Percentiles rank a stretch among this genome's conserved stretches.
Evolutionary conservation across 2,329 filamentous ascomycete species (phyloP).

Genomic region (Monosporascus cannonballus): DNA sequence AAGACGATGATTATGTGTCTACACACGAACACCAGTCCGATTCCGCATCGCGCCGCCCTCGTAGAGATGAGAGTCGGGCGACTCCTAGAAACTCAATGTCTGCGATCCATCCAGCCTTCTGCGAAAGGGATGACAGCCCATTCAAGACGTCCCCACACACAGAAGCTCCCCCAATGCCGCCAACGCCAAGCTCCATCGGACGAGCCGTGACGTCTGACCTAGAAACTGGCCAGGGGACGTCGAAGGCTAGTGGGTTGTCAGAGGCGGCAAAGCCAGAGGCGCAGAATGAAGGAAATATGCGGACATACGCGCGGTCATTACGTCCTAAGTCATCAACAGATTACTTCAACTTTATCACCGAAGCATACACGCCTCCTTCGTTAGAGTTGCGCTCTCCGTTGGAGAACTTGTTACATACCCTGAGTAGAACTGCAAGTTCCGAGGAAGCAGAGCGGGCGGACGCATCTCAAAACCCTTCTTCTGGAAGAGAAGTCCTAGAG

Average conservation of each 20-base stretch:
- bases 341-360: conserved; percentile 24
- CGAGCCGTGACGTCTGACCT: not conserved
- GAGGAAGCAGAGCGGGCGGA: conserved; percentile 14
- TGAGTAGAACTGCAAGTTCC: conserved; percentile 14
- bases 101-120: not conserved
- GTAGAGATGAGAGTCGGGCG: not conserved
- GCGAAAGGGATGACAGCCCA: not conserved
- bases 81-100: not conserved
- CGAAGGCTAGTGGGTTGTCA: not conserved
- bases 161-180: not conserved
- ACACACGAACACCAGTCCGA: not conserved
- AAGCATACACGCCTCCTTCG: conserved; percentile 23
- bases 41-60: not conserved
- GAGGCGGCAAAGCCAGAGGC: not conserved
- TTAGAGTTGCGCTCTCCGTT: conserved; percentile 19
- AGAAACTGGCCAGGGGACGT: not conserved
- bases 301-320: conserved; percentile 6
- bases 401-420: conserved; percentile 13
- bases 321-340: conserved; percentile 18
- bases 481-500: not conserved
- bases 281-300: conserved; percentile 5
- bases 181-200: not conserved
- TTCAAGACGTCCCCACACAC: not conserved
- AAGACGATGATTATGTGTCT: not conserved
- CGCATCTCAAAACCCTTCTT: conserved; percentile 5